These are phyloP conservation scores for Beauveria medogensis DNA, from an alignment of 2,329 filamentous ascomycete species.

Conservation along the genomic window DNA sequence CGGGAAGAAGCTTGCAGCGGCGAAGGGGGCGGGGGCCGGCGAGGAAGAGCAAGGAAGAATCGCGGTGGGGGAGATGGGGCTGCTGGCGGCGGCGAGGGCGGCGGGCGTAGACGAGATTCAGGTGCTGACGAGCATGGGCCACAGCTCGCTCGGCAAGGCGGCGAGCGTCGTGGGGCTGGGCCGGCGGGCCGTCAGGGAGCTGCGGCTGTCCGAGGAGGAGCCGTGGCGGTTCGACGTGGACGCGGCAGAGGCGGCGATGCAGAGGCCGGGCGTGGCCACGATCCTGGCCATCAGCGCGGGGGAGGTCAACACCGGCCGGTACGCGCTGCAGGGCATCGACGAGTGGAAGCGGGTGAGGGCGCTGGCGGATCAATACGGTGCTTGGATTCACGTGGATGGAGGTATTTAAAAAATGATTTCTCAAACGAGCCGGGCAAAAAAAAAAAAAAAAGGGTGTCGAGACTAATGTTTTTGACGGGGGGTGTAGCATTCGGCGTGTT, in stretches of 20 bases:
- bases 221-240: slow-evolving; percentile 65
- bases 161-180: slow-evolving; percentile 77
- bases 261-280: slow-evolving; percentile 45
- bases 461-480: not conserved
- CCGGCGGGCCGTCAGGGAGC: slow-evolving; percentile 54
- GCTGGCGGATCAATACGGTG: slow-evolving; percentile 63
- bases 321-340: slow-evolving; percentile 50
- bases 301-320: slow-evolving; percentile 85
- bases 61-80: slow-evolving; percentile 60
- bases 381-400: slow-evolving; percentile 87
- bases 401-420: slow-evolving; percentile 28
- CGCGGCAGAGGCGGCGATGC: slow-evolving; percentile 53
- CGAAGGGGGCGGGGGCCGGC: slow-evolving; percentile 26
- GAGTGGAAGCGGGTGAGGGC: slow-evolving; percentile 57
- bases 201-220: slow-evolving; percentile 42
- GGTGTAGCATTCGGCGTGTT: slow-evolving; percentile 72
- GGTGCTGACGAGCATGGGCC: slow-evolving; percentile 71
- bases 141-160: slow-evolving; percentile 79
- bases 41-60: not conserved
- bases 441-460: no score
- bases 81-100: slow-evolving; percentile 56
- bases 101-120: slow-evolving; percentile 62
- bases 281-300: slow-evolving; percentile 77
- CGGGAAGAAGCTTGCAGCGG: slow-evolving; percentile 22
- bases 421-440: no score